Base-by-base conservation (phyloP, 371 early-diverging fungal genomes). In the Mortierella sp. region DNA sequence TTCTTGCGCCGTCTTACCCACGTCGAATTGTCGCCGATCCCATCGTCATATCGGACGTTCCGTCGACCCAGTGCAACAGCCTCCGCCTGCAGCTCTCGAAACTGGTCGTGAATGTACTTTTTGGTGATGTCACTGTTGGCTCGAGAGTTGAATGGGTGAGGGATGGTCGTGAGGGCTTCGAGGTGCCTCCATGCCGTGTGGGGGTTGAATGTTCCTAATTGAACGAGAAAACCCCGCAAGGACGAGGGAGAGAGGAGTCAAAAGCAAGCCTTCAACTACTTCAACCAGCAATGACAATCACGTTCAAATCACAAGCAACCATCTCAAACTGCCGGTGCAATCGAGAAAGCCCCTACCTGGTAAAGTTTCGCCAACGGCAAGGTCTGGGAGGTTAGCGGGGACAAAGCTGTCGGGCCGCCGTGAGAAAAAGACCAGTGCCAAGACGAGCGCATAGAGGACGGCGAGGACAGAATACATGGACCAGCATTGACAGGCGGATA, bases 111-210 rank as follows among this genome's bases (percentile, higher is more conserved):
- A 41, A 83, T 71, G 53, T 83, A 83, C 16, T 61, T 64, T 65
- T 66, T 71, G 9, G 70, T 79, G 10, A 79, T 40, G 37, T 78
- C 76, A 13, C 76, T 73, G 55, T 83, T 83, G 64, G 79, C 84
- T n/a, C 73, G 79, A 4, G 73, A 69, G 45, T 76, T 83, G 72
- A 75, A 83, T 4, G 78, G 70, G 64, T 83, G 84, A 16, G 84
- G 79, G 16, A 40, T 43, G 7, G 76, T 73, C 0, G 84, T 83
- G 39, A 78, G 70, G 40, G 75, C 79, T 4, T 63, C 64, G 8
- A 83, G 84, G 41, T 83, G 84, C n/a, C 67, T 76, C 74, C 61
- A 66, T 34, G 84, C 84, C 19, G 84, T 83, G 53, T 73, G 61
- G 11, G 84, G 84, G 47, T 83, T 83, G 43, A 83, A 83, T 16